These are phyloP conservation scores for Claviceps monticola DNA, from an alignment of 2,329 filamentous ascomycete species.

Conservation along the genomic window DNA sequence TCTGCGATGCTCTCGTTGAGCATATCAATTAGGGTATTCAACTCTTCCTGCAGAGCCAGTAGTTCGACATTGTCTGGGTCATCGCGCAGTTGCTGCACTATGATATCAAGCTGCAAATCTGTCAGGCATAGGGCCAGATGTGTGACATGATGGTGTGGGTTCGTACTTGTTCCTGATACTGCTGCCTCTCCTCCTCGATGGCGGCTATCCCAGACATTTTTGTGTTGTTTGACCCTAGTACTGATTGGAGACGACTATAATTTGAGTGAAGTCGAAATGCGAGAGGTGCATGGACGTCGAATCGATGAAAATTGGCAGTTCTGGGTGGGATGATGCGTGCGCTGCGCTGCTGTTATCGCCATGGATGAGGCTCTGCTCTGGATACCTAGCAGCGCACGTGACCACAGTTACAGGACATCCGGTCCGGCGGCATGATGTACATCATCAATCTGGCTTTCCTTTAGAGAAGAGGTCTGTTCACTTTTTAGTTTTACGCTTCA, in stretches of 20 bases:
- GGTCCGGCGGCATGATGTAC: too few species aligned
- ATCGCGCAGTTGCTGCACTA: constrained; percentile 61
- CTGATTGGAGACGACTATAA: neutral
- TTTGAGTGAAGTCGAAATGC: neutral
- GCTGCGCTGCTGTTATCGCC: neutral
- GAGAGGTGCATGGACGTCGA: neutral
- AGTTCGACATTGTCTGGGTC: constrained; percentile 72
- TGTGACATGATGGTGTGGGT: neutral
- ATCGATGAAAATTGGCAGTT: neutral
- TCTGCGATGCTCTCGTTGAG: constrained; percentile 72
- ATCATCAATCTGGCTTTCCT: too few species aligned
- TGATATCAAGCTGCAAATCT: constrained; percentile 54
- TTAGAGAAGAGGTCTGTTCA: too few species aligned
- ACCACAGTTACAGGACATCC: neutral
- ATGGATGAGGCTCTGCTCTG: neutral
- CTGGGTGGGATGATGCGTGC: neutral
- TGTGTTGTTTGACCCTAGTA: neutral
- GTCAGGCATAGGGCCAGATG: constrained; percentile 8
- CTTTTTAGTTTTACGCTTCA: too few species aligned
- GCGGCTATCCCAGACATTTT: constrained; percentile 21
- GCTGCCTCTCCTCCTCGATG: constrained; percentile 38
- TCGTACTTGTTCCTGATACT: constrained; percentile 42
- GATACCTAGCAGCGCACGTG: neutral
- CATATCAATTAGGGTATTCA: constrained; percentile 67
- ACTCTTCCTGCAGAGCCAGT: constrained; percentile 61